phyloP scores from a whole-genome alignment of 2,329 filamentous ascomycete species.

The Scolecobasidium constrictum region DNA sequence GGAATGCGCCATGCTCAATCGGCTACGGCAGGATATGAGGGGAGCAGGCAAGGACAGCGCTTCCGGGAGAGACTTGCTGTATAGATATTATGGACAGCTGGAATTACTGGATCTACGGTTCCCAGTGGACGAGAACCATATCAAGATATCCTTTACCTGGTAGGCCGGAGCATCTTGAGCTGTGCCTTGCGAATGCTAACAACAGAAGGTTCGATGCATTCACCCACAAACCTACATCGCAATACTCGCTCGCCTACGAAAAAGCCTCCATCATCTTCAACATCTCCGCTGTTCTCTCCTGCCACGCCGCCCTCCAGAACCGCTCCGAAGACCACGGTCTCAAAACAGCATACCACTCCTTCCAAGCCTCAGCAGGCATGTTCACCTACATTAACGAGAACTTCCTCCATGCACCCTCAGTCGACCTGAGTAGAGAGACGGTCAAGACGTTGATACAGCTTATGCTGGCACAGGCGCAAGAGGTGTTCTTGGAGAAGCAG shows the following conservation, averaged over 20 bases:
- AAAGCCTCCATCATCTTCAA: constrained; percentile 99
- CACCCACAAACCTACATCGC: constrained; percentile 91
- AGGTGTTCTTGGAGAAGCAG: constrained; percentile 96
- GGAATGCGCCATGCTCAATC: constrained; percentile 89
- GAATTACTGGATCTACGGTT: constrained; percentile 91
- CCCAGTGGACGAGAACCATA: constrained; percentile 96
- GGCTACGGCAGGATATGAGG: constrained; percentile 94
- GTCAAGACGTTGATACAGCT: constrained; percentile 89
- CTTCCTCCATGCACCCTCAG: constrained; percentile 91
- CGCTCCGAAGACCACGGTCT: constrained; percentile 83
- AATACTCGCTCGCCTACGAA: constrained; percentile 94
- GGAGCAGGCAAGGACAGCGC: constrained; percentile 95
- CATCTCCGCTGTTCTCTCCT: constrained; percentile 92
- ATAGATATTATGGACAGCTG: constrained; percentile 94
- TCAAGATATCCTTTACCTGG: constrained; percentile 99
- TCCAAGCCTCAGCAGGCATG: constrained; percentile 97
- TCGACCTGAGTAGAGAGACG: constrained; percentile 89
- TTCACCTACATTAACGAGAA: constrained; percentile 99
- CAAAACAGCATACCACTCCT: constrained; percentile 95
- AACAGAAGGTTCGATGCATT: constrained; percentile 88
- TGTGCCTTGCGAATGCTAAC: not conserved
- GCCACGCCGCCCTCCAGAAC: constrained; percentile 87
- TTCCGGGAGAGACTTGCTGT: constrained; percentile 82
- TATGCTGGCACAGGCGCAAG: constrained; percentile 91
- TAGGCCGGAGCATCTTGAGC: constrained; percentile 30